Percentiles rank a stretch among this genome's conserved stretches.
Conservation (phyloP, 257 asterid species). For the Striga asiatica region DNA sequence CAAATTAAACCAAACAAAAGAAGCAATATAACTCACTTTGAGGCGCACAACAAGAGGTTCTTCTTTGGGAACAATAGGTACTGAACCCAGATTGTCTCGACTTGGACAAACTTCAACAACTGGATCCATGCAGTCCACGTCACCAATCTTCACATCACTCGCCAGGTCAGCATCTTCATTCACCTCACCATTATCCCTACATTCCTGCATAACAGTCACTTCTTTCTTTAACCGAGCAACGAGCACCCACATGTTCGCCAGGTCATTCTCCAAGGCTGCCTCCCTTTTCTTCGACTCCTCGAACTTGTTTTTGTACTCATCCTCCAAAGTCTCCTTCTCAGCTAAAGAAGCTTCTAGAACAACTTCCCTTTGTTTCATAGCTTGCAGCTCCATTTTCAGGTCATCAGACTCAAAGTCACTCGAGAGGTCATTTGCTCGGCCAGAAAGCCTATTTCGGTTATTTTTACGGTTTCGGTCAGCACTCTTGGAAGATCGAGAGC, state of each 20-base stretch:
- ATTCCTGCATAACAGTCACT: conserved; percentile 31
- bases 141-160: conserved; percentile 29
- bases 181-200: conserved; percentile 28
- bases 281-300: conserved; percentile 90
- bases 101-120: conserved; percentile 24
- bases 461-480: too few relatives aligned
- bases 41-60: conserved; percentile 85
- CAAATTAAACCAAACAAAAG: too few relatives aligned
- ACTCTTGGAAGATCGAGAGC: conserved; percentile 54
- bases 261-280: conserved; percentile 80
- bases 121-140: conserved; percentile 24
- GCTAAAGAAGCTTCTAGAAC: conserved; percentile 81
- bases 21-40: conserved; percentile 41
- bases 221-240: conserved; percentile 91
- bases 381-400: conserved; percentile 77
- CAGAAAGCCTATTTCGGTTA: conserved; percentile 49
- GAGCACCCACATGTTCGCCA: conserved; percentile 99
- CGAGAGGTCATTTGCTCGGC: too few relatives aligned
- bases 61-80: conserved; percentile 31
- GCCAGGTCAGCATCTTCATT: conserved; percentile 22
- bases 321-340: conserved; percentile 75
- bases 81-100: conserved; percentile 23
- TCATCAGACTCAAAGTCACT: conserved; percentile 75
- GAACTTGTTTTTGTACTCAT: conserved; percentile 60
- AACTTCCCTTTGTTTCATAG: conserved; percentile 76